Conservation (phyloP, 139 green algal genomes). For the Chlamydomonas sphaeroides region DNA sequence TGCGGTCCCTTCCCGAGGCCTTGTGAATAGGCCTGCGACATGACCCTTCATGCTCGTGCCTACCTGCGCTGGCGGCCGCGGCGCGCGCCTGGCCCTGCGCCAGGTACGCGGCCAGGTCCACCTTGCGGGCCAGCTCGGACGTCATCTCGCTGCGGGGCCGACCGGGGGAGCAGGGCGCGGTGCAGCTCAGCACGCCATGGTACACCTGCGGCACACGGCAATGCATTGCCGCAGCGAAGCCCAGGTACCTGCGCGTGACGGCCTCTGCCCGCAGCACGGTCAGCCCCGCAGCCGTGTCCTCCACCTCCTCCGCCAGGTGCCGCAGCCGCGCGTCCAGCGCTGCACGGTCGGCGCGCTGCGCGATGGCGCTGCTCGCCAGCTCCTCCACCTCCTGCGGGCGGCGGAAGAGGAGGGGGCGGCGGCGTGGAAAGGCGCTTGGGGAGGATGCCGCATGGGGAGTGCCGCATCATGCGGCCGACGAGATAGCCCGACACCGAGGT, state of each 20-base stretch:
- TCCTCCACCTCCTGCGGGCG: slow-evolving; percentile 21
- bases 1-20: no score
- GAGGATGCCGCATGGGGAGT: no score
- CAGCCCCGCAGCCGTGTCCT: neutral
- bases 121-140: slow-evolving; percentile 24
- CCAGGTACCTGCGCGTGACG: slow-evolving; percentile 15
- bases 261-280: neutral
- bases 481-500: no score
- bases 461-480: no score
- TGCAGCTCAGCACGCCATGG: neutral
- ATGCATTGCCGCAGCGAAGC: no score
- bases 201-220: neutral
- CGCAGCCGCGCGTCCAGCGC: slow-evolving; percentile 1
- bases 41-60: neutral
- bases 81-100: slow-evolving; percentile 21
- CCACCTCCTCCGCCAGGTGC: slow-evolving; percentile 29
- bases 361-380: neutral
- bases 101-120: slow-evolving; percentile 33
- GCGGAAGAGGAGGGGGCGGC: neutral
- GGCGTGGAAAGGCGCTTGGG: no score
- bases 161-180: no score
- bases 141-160: neutral
- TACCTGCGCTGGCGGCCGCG: slow-evolving; percentile 16
- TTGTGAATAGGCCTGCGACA: neutral
- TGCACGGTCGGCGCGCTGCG: neutral